Evolutionary conservation across 768 basidiomycete genomes (phyloP).

Genomic region (Hirschioporus abietinus): DNA sequence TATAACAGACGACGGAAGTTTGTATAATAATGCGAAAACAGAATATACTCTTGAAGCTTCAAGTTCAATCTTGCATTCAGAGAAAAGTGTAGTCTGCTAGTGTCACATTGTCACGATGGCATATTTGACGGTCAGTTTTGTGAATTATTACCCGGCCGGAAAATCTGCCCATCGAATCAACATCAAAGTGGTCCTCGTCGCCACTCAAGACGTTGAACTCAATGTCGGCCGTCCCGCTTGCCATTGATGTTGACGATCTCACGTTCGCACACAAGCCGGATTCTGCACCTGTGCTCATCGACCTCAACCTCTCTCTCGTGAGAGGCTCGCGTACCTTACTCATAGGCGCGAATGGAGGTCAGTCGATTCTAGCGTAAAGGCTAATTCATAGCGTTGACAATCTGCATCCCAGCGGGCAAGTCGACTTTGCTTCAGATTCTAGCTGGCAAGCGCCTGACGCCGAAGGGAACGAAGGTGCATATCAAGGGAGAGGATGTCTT

Average conservation of each 20-base stretch:
- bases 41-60: no score
- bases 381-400: constrained; percentile 1
- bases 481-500: constrained; percentile 87
- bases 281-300: constrained; percentile 47
- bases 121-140: no score
- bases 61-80: no score
- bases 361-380: constrained; percentile 18
- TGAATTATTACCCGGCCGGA: background rate
- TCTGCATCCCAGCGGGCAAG: constrained; percentile 66
- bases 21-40: no score
- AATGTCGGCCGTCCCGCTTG: constrained; percentile 6
- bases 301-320: constrained; percentile 63
- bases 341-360: constrained; percentile 92
- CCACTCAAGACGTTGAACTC: background rate
- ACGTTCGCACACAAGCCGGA: constrained; percentile 18
- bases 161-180: background rate
- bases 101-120: no score
- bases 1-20: no score
- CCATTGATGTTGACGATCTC: constrained; percentile 23
- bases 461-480: constrained; percentile 46
- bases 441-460: constrained; percentile 78
- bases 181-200: background rate
- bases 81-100: no score
- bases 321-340: constrained; percentile 79
- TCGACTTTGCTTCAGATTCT: constrained; percentile 93